These are phyloP conservation scores for Amoeboradix gromovi DNA, from an alignment of 371 early-diverging fungal genomes.

Conservation along the genomic window DNA sequence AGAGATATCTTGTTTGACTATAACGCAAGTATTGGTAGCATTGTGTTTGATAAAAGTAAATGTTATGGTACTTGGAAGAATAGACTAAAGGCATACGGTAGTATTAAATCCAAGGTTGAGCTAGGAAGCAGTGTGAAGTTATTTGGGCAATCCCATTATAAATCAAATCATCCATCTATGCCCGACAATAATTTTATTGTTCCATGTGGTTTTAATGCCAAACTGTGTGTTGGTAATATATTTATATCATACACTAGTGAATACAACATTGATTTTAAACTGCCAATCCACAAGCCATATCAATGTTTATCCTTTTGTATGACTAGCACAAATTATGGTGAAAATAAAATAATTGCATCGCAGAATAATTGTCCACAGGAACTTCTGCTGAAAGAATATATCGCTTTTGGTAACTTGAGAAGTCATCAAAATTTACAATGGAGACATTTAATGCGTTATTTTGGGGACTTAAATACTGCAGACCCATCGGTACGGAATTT, in stretches of 20 bases:
- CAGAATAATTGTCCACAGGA: background rate
- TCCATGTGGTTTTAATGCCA: background rate
- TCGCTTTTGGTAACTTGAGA: background rate
- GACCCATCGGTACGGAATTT: background rate
- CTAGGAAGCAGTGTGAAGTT: background rate
- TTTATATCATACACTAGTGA: background rate
- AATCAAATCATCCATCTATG: background rate
- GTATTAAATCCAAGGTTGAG: background rate
- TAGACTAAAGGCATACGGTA: background rate
- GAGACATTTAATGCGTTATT: background rate
- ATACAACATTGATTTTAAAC: background rate
- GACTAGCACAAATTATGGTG: background rate
- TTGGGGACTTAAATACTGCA: background rate
- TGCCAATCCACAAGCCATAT: background rate
- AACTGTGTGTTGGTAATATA: background rate
- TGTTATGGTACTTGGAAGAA: background rate
- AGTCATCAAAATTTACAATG: background rate
- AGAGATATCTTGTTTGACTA: background rate
- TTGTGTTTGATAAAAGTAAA: background rate
- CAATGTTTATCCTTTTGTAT: background rate
- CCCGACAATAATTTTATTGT: background rate
- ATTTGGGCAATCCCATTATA: background rate
- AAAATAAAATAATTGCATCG: background rate
- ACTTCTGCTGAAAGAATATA: background rate
- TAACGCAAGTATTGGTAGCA: background rate